Evolutionary conservation across 1,139 yeast genomes (phyloP), one percentile per base, ranked within the genome.

Genomic region (Zygoascus meyerae): DNA sequence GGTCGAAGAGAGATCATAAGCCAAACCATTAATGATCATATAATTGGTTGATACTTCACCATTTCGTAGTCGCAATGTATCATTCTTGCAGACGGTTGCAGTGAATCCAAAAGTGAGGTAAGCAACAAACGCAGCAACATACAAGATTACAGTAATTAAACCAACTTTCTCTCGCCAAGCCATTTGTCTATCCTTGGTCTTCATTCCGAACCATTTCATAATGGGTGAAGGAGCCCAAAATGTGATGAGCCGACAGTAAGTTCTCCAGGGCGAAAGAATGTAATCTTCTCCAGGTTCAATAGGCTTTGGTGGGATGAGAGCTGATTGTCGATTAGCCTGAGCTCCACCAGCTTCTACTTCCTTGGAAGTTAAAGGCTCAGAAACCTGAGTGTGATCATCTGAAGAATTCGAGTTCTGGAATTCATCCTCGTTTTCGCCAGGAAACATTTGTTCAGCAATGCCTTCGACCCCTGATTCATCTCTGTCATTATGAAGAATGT

Each of bases 131-230:
- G 87, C 79, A 44, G 94, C 97, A 48, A 85, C 69, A 56, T 77
- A 78, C 29, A 83, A 57, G 58, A 92, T 87, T 52, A 89, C 74
- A 2, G 94, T 75, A 46, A 92, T 73, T 47, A 92, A 73, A 1
- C 86, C 97, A 40, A 90, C 83, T 63, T 92, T 92, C 64, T 92
- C 98, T 63, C 97, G 77, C 98, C 98, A 92, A 0, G 97, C 97
- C 72, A 81, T 79, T 64, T 87, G 97, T 53, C 95, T 78, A 44
- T 81, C 89, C 57, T 79, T 79, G 28, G 86, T 81, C 36, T 76
- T 76, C 75, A 90, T 76, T 3, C 97, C 97, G 66, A 79, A 85
- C 46, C 84, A 65, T 44, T 72, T 71, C 59, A 92, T 69, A 31
- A 90, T 54, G 0, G 90, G 83, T 2, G 83, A 76, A 1, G 97